A percentile compares a stretch with the other conserved stretches of the same genome.
Evolutionary conservation across 129 eudicot species (phyloP).

Genomic region (Centaurea solstitialis): DNA sequence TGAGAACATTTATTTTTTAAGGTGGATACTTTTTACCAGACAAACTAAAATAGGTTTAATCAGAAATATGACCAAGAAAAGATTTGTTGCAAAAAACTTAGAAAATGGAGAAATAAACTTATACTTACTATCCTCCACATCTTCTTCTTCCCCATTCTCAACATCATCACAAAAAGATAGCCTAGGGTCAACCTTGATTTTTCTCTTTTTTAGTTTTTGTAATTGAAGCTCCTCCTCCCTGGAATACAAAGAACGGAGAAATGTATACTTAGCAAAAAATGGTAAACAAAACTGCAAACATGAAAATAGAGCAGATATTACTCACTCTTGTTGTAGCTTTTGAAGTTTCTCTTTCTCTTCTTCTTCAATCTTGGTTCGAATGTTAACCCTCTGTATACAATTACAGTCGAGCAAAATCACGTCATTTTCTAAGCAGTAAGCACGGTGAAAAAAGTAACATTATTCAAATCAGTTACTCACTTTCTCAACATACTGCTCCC

Average conservation of each 20-base stretch:
- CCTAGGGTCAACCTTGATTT: conserved; percentile 68
- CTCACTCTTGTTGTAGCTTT: conserved; percentile 98
- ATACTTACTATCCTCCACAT: conserved; percentile 60
- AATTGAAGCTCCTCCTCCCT: conserved; percentile 94
- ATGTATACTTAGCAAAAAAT: neutral
- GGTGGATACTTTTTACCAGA: neutral
- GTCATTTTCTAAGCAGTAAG: neutral
- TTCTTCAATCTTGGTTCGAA: conserved; percentile 83
- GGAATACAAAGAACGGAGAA: conserved; percentile 7
- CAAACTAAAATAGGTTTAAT: neutral
- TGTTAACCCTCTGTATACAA: conserved; percentile 79
- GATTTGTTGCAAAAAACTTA: neutral
- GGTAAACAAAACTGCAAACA: neutral
- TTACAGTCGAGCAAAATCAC: neutral
- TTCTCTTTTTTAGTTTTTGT: conserved; percentile 84
- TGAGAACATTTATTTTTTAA: neutral
- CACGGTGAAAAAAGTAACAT: neutral
- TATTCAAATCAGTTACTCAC: conserved; percentile 26
- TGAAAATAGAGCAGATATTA: neutral
- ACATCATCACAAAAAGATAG: conserved; percentile 83
- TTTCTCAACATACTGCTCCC: conserved; percentile 97
- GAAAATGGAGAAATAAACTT: neutral
- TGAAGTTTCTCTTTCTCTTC: conserved; percentile 98
- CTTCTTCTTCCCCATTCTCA: conserved; percentile 77
- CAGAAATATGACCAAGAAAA: neutral